Evolutionary conservation across 495 filamentous ascomycete genomes (phyloP).

Genomic region (Neurospora sublineolata): DNA sequence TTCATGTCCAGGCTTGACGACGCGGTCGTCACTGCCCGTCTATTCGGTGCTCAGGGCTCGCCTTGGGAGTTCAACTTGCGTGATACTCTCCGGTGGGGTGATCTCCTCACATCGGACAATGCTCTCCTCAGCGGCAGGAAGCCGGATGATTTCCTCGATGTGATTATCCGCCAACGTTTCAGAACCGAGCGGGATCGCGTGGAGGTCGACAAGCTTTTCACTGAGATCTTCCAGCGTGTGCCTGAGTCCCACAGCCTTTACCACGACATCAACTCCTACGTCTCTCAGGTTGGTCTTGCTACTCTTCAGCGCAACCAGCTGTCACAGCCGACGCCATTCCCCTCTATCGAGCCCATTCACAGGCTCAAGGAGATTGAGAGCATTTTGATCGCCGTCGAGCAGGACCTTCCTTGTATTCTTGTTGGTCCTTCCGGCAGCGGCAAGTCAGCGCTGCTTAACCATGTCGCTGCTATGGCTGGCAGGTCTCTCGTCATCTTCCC

Average conservation of each 20-base stretch:
- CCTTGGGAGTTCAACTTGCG: slow-evolving; percentile 98
- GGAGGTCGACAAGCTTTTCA: slow-evolving; percentile 52
- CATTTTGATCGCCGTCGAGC: slow-evolving; percentile 72
- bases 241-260: slow-evolving; percentile 51
- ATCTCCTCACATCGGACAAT: slow-evolving; percentile 50
- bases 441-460: slow-evolving; percentile 67
- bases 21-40: slow-evolving; percentile 50
- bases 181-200: slow-evolving; percentile 54
- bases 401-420: slow-evolving; percentile 79
- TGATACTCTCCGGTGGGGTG: slow-evolving; percentile 82
- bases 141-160: slow-evolving; percentile 59
- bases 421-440: slow-evolving; percentile 78
- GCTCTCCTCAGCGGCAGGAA: slow-evolving; percentile 40
- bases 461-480: slow-evolving; percentile 67
- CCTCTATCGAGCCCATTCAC: slow-evolving; percentile 44
- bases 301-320: slow-evolving; percentile 48
- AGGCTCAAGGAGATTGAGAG: slow-evolving; percentile 66
- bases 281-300: slow-evolving; percentile 66
- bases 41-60: slow-evolving; percentile 67
- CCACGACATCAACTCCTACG: slow-evolving; percentile 38
- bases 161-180: slow-evolving; percentile 86
- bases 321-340: slow-evolving; percentile 43
- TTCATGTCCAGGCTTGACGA: slow-evolving; percentile 72
- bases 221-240: slow-evolving; percentile 24
- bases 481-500: slow-evolving; percentile 64